A percentile compares a stretch with the other conserved stretches of the same genome.
phyloP scores from a whole-genome alignment of 2,329 filamentous ascomycete species.

The Hymenoscyphus infarciens region DNA sequence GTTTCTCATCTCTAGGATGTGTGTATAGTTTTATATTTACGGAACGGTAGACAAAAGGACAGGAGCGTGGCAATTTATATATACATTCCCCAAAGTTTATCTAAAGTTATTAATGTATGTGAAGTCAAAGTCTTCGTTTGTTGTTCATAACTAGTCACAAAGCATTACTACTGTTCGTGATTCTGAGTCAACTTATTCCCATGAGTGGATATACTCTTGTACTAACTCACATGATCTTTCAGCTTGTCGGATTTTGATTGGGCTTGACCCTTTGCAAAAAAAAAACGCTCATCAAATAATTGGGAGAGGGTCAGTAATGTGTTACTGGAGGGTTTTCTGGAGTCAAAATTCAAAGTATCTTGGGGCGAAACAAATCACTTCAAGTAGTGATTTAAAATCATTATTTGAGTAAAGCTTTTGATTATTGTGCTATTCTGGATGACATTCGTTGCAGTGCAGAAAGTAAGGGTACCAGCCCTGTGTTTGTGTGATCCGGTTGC shows the following conservation, averaged over 20 bases:
- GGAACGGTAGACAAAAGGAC: too few species aligned
- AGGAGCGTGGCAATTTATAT: not conserved
- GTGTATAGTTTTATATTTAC: not conserved
- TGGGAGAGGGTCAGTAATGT: not conserved
- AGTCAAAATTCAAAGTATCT: not conserved
- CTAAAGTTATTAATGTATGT: too few species aligned
- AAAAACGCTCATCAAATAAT: too few species aligned
- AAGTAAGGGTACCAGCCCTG: not conserved
- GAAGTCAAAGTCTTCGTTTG: too few species aligned
- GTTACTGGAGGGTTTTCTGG: not conserved
- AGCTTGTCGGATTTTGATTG: too few species aligned
- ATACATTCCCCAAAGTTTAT: not conserved
- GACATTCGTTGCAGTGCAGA: not conserved
- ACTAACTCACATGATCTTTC: too few species aligned
- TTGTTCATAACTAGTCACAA: too few species aligned
- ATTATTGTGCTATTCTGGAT: not conserved
- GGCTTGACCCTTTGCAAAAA: too few species aligned
- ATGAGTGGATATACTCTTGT: too few species aligned
- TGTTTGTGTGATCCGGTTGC: not conserved
- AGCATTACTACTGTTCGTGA: too few species aligned
- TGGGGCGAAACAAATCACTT: not conserved
- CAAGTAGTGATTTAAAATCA: not conserved
- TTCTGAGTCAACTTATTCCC: too few species aligned
- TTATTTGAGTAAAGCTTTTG: not conserved
- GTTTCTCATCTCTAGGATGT: not conserved